Conservation (phyloP, 345 rosid species). For the Luvunga scandens region DNA sequence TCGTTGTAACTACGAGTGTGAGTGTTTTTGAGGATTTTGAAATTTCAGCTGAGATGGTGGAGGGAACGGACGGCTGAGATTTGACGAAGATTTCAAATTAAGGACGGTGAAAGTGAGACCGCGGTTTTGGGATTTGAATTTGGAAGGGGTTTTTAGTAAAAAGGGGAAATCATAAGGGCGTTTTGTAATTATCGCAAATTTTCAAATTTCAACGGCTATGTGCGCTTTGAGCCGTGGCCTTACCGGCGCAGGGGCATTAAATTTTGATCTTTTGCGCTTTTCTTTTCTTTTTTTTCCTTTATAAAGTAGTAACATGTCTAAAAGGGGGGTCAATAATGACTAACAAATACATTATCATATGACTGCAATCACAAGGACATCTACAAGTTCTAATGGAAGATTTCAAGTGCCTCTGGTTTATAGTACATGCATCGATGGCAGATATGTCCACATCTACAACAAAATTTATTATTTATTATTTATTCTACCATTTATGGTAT, state of each 20-base stretch:
- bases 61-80: slow-evolving; percentile 45
- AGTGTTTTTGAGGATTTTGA: neutral
- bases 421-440: no score
- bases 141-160: slow-evolving; percentile 19
- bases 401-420: no score
- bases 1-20: neutral
- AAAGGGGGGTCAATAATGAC: no score
- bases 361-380: no score
- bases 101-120: slow-evolving; percentile 8
- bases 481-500: no score
- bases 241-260: neutral
- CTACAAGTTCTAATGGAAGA: no score
- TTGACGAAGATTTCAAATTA: slow-evolving; percentile 21
- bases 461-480: no score
- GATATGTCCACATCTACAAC: no score
- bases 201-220: slow-evolving; percentile 30
- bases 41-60: neutral
- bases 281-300: neutral
- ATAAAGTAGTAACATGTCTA: neutral
- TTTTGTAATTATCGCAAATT: neutral
- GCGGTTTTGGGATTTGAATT: slow-evolving; percentile 55
- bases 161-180: neutral
- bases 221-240: slow-evolving; percentile 8
- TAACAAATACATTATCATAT: no score
- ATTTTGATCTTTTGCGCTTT: neutral